Evolutionary conservation across 208 protist genomes (phyloP).

Genomic region (Trypanosoma caninum): DNA sequence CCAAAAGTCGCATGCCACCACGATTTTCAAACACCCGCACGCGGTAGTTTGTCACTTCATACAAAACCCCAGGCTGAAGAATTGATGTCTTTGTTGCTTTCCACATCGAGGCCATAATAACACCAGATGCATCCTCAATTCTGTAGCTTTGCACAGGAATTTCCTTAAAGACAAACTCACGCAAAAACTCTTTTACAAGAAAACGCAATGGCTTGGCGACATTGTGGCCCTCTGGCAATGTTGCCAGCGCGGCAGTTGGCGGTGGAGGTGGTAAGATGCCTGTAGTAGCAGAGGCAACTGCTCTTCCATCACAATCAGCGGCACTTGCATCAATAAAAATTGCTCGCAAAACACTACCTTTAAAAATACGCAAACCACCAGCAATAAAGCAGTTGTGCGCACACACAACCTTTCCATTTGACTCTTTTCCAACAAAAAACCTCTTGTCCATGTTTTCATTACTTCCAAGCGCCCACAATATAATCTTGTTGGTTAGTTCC

Average conservation of each 20-base stretch:
- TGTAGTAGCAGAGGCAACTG: neutral
- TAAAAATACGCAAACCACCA: slow-evolving; percentile 67
- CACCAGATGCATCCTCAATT: slow-evolving; percentile 73
- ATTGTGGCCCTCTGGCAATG: slow-evolving; percentile 9
- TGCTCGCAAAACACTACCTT: slow-evolving; percentile 53
- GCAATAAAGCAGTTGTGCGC: slow-evolving; percentile 41
- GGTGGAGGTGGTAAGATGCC: neutral
- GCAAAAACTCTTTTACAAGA: slow-evolving; percentile 52
- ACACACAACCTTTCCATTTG: slow-evolving; percentile 65
- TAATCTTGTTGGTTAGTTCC: slow-evolving; percentile 71
- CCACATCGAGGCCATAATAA: slow-evolving; percentile 66
- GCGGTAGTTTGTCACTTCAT: slow-evolving; percentile 44
- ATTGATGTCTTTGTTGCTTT: slow-evolving; percentile 13
- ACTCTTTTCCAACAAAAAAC: slow-evolving; percentile 50
- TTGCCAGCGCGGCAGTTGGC: slow-evolving; percentile 4
- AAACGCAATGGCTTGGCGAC: slow-evolving; percentile 39
- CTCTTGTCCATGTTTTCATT: neutral
- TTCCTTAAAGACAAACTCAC: slow-evolving; percentile 58
- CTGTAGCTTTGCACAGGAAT: slow-evolving; percentile 71
- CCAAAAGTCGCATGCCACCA: slow-evolving; percentile 59
- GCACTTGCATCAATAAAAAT: slow-evolving; percentile 58
- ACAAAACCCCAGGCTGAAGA: slow-evolving; percentile 42
- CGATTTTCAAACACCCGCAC: slow-evolving; percentile 58
- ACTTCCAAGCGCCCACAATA: slow-evolving; percentile 33
- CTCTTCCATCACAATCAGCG: slow-evolving; percentile 3